Evolutionary conservation across 805 yeast genomes (phyloP), one percentile per base, ranked within the genome.

Genomic region (Lachancea mirantina): DNA sequence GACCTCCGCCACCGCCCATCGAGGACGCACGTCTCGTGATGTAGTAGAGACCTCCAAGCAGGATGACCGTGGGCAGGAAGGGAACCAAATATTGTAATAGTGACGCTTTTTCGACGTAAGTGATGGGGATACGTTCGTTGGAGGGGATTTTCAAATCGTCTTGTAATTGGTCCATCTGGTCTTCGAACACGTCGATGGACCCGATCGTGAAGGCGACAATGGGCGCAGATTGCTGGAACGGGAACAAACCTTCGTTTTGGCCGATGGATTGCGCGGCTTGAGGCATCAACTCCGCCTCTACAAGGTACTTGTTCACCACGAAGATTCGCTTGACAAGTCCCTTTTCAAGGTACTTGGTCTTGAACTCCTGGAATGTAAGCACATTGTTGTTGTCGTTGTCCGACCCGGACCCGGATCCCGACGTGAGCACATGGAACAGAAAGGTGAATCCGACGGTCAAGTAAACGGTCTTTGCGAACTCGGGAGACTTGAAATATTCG

Each of bases 161-260:
- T 59, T 87, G 95, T 8, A 79, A 69, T 26, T 67, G 68, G 38
- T 74, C 79, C 67, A 88, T 66, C 47, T 84, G 87, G 34, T 83
- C 84, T 60, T 88, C 96, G 50, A 88, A 84, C 14, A 74, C 67
- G 43, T 83, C 88, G 5, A 85, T 77, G 0, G 95, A 83, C 4
- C 96, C 96, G 48, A 88, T 84, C 9, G 94, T 80, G 63, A 88
- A 88, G 3, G 70, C 68, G 6, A 79, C 81, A 7, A 70, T 61
- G 5, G 76, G 41, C 64, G 70, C 33, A 46, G 47, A 19, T 49
- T 39, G 28, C 30, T 40, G 30, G 30, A 30, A 10, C 37, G 44
- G 13, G 35, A 39, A 31, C 28, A 33, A 18, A 24, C 50, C 26
- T 36, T 24, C 26, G 13, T 34, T 32, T 24, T 28, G 6, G 35